Percentiles rank a stretch among this genome's conserved stretches.
These are phyloP conservation scores for Dothideomycetes sp. DNA, from an alignment of 2,329 filamentous ascomycete species.

Conservation along the genomic window DNA sequence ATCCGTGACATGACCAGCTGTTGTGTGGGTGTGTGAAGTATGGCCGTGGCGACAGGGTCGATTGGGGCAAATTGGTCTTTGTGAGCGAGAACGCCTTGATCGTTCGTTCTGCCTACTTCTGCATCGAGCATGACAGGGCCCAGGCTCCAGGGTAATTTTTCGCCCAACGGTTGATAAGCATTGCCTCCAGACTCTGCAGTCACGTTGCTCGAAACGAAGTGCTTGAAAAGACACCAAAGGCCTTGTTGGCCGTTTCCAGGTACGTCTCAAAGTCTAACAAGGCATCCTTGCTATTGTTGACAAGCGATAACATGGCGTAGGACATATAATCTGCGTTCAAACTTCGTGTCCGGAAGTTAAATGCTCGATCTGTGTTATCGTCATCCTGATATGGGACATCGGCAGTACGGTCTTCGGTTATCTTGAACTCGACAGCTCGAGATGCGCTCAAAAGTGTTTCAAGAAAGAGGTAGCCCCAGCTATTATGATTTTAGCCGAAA, in stretches of 20 bases:
- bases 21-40: background rate
- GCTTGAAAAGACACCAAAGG: constrained; percentile 5
- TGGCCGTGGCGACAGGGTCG: background rate
- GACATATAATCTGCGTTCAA: constrained; percentile 4
- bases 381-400: too few relatives aligned
- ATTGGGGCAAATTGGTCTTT: background rate
- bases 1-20: constrained; percentile 2
- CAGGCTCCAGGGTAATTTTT: background rate
- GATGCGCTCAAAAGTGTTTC: background rate
- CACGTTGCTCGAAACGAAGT: background rate
- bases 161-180: background rate
- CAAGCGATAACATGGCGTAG: background rate
- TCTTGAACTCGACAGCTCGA: background rate
- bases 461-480: constrained; percentile 1
- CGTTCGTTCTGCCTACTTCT: background rate
- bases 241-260: background rate
- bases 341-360: background rate
- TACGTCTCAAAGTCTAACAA: background rate
- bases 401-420: background rate
- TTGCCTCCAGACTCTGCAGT: background rate
- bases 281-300: constrained; percentile 1
- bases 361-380: background rate
- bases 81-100: background rate
- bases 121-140: background rate
- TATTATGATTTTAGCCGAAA: background rate